phyloP scores from a whole-genome alignment of 331 rosid genomes.

The Pyracantha coccinea region DNA sequence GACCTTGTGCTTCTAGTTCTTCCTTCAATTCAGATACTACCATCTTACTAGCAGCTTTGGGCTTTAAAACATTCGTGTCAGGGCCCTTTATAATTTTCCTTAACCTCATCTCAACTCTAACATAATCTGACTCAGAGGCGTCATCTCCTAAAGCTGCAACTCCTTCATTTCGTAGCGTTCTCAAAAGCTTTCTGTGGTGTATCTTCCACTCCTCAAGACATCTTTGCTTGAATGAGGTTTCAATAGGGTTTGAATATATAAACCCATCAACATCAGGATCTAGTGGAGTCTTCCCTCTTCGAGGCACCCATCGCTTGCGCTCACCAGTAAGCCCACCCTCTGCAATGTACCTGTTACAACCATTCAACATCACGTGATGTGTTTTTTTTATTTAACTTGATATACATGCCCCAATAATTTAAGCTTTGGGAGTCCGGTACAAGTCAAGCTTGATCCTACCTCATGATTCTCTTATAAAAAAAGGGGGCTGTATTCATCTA shows the following conservation, averaged over 20 bases:
- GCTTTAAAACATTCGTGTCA: slow-evolving; percentile 70
- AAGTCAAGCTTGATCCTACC: not conserved
- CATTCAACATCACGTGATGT: not conserved
- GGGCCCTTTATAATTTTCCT: slow-evolving; percentile 86
- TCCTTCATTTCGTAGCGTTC: slow-evolving; percentile 67
- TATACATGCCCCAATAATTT: not conserved
- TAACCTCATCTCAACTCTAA: slow-evolving; percentile 69
- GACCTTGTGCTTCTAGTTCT: slow-evolving; percentile 90
- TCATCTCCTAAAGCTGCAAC: slow-evolving; percentile 66
- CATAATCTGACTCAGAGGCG: slow-evolving; percentile 74
- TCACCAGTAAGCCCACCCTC: slow-evolving; percentile 99
- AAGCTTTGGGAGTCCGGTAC: not conserved
- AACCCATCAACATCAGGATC: slow-evolving; percentile 96
- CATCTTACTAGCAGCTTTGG: slow-evolving; percentile 99
- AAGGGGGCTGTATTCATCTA: not conserved
- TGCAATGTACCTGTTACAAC: slow-evolving; percentile 51
- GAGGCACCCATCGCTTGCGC: slow-evolving; percentile 96
- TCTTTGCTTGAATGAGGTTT: slow-evolving; percentile 89
- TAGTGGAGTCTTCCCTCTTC: slow-evolving; percentile 84
- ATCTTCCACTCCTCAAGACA: slow-evolving; percentile 69
- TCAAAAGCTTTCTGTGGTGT: slow-evolving; percentile 63
- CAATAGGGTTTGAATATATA: slow-evolving; percentile 87
- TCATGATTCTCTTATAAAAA: not conserved
- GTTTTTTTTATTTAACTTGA: not conserved
- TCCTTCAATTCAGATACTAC: slow-evolving; percentile 81